Evolutionary conservation across 306 rosid genomes (phyloP), one percentile per base, ranked within the genome.

Genomic region (Carpinus fangiana): DNA sequence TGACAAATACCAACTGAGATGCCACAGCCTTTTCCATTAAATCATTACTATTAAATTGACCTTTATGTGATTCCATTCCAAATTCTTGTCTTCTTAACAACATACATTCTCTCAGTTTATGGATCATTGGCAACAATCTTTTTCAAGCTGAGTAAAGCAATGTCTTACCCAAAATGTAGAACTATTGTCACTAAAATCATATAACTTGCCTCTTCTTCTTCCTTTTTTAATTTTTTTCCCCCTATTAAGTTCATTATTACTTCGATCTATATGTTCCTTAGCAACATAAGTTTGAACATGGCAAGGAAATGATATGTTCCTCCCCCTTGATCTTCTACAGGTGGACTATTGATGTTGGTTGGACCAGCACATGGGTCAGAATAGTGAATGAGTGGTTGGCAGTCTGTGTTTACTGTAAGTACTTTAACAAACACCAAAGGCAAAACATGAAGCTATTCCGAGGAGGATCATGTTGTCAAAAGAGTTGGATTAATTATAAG

Each of bases 341-440:
- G 87, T 96, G 98, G 98, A 90, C 98, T 56, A 89, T 96, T 81
- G 99, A 93, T 79, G 98, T 93, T 26, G 98, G 99, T 0, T 96
- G 99, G 99, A 91, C 97, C 77, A 96, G 99, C 79, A 83, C 96
- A 17, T 96, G 98, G 98, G 98, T 96, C 82, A 90, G 94, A 86
- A 90, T 91, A 68, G 94, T 91, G 12, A 96, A 96, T 79, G 99
- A 96, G 75, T 96, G 98, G 99, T 84, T 96, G 69, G 96, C 98
- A 17, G 99, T 91, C 59, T 91, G 96, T 82, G 90, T 96, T 7
- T 96, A 91, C 82, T 72, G 99, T 96, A 91, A 91, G 98, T 79
- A 50, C 54, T 53, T 17, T 36, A 7, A 13, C 21, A 51, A 48
- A 74, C n/a, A 34, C 16, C 46, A 38, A 48, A 67, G 23, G 75